phyloP scores from a whole-genome alignment of 768 basidiomycete genomes.

The Agaricus blazei region DNA sequence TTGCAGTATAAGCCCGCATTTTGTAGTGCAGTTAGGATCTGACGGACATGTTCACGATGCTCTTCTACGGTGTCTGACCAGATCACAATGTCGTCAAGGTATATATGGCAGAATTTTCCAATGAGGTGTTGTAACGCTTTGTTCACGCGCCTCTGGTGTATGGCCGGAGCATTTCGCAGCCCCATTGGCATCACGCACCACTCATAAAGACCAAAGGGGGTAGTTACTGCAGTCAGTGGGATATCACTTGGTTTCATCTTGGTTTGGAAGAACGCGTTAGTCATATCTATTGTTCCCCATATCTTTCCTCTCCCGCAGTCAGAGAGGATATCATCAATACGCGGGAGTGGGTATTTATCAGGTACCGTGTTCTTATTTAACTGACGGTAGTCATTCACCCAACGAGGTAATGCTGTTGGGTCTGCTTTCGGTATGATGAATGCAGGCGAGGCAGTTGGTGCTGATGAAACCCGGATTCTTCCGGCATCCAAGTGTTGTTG shows the following conservation, averaged over 20 bases:
- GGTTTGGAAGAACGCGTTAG: constrained; percentile 21
- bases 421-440: constrained; percentile 35
- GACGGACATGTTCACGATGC: constrained; percentile 5
- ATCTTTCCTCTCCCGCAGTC: constrained; percentile 29
- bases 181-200: constrained; percentile 37
- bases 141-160: constrained; percentile 23
- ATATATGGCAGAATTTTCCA: constrained; percentile 20
- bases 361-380: constrained; percentile 26
- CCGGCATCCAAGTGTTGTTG: constrained; percentile 27
- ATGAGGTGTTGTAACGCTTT: constrained; percentile 19
- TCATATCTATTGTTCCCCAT: constrained; percentile 23
- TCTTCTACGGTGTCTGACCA: constrained; percentile 17
- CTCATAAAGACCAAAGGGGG: constrained; percentile 33
- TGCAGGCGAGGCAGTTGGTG: constrained; percentile 22
- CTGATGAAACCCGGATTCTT: constrained; percentile 20
- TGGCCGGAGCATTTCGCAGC: constrained; percentile 18
- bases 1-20: constrained; percentile 10
- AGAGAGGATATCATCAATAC: constrained; percentile 24
- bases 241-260: constrained; percentile 18
- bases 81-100: constrained; percentile 20
- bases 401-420: constrained; percentile 20
- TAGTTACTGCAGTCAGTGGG: constrained; percentile 29
- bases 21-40: constrained; percentile 11
- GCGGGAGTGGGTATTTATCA: constrained; percentile 24
- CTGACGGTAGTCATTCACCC: constrained; percentile 29